Evolutionary conservation across 2,329 filamentous ascomycete genomes (phyloP).

Genomic region (Mycosphaerella arachidis): DNA sequence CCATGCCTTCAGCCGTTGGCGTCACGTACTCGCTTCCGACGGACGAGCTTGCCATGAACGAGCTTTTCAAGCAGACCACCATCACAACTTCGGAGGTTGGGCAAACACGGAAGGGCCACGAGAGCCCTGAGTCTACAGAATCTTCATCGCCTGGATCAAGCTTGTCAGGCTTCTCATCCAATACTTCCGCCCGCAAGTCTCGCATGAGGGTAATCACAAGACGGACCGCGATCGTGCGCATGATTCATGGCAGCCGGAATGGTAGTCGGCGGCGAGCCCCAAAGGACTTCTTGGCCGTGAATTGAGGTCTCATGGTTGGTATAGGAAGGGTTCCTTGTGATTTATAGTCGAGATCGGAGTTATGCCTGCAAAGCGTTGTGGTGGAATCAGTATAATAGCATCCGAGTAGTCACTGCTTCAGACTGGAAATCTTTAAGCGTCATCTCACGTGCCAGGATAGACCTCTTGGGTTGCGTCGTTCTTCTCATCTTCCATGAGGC

Average conservation of each 20-base stretch:
- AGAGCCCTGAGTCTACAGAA: neutral
- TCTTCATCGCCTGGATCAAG: conserved; percentile 1
- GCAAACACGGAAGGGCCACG: neutral
- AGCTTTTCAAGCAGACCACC: neutral
- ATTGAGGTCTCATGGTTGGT: neutral
- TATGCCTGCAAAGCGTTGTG: neutral
- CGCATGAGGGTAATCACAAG: neutral
- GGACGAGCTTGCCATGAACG: neutral
- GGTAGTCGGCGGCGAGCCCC: neutral
- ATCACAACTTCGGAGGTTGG: neutral
- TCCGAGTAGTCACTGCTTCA: neutral
- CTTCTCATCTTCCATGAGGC: neutral
- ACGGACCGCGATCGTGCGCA: neutral
- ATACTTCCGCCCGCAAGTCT: neutral
- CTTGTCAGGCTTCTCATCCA: neutral
- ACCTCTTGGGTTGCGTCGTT: neutral
- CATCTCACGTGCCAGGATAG: neutral
- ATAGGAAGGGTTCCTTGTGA: no score
- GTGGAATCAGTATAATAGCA: neutral
- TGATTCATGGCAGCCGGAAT: neutral
- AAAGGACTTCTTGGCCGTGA: neutral
- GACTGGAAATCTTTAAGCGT: neutral
- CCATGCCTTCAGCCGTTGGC: neutral
- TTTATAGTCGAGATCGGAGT: neutral
- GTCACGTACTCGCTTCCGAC: neutral